Percentiles rank a stretch among this genome's conserved stretches.
Conservation (phyloP, 768 basidiomycete species). For the Tulasnella sp. region DNA sequence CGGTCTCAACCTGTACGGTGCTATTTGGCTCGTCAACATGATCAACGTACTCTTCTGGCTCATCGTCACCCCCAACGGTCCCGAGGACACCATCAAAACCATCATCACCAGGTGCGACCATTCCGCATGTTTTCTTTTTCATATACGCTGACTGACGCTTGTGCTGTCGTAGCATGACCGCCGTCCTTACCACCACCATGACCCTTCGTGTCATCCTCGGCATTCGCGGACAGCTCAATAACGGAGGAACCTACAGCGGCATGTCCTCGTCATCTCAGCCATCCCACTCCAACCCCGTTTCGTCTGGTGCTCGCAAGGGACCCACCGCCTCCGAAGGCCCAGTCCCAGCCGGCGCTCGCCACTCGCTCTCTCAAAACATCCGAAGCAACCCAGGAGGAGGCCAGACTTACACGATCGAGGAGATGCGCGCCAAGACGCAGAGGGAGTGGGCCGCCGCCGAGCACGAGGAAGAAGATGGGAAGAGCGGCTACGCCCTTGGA, state of each 20-base stretch:
- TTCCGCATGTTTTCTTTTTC: not conserved
- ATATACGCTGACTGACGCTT: not conserved
- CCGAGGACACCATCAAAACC: conserved; percentile 67
- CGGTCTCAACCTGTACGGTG: conserved; percentile 79
- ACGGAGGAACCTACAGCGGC: conserved; percentile 64
- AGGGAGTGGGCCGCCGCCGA: conserved; percentile 33
- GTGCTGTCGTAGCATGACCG: conserved; percentile 57
- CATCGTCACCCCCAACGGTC: conserved; percentile 63
- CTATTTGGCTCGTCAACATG: conserved; percentile 76
- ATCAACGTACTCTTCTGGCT: conserved; percentile 86
- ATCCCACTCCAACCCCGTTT: conserved; percentile 36
- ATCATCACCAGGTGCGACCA: conserved; percentile 60
- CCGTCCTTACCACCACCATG: conserved; percentile 84
- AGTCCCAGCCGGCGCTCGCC: not conserved
- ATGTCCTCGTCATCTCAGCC: conserved; percentile 45
- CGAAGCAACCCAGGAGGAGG: conserved; percentile 31
- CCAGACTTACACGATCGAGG: conserved; percentile 38
- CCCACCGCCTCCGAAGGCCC: conserved; percentile 1
- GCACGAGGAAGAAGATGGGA: conserved; percentile 23
- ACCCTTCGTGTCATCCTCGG: conserved; percentile 79
- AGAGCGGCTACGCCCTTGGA: conserved; percentile 25
- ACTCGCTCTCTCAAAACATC: conserved; percentile 20
- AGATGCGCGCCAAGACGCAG: conserved; percentile 37
- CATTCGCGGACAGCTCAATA: conserved; percentile 68
- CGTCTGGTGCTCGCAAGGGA: conserved; percentile 21